phyloP scores from a whole-genome alignment of 1,284 basidiomycete species.

The Spongiforma sp. region DNA sequence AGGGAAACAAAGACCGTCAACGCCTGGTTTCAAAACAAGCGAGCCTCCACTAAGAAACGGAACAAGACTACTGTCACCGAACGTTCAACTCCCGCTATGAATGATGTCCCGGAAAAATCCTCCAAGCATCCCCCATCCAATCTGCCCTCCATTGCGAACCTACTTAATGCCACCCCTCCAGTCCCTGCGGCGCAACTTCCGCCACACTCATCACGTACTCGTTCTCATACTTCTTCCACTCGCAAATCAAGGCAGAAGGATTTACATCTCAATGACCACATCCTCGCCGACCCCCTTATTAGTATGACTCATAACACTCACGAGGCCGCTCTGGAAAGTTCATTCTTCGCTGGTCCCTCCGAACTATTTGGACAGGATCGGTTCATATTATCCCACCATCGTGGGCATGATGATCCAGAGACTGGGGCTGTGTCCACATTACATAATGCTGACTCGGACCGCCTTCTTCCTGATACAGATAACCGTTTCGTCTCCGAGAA shows the following conservation, averaged over 20 bases:
- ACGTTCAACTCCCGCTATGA: constrained; percentile 9
- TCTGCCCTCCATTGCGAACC: constrained; percentile 49
- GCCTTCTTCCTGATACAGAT: constrained; percentile 35
- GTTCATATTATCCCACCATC: constrained; percentile 40
- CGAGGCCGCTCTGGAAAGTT: constrained; percentile 32
- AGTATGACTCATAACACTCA: constrained; percentile 8
- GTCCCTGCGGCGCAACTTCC: constrained; percentile 36
- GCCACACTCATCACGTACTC: constrained; percentile 33
- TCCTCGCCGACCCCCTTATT: constrained; percentile 28
- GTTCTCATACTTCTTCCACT: constrained; percentile 38
- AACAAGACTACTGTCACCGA: constrained; percentile 42
- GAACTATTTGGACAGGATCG: constrained; percentile 38
- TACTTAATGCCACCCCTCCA: constrained; percentile 46
- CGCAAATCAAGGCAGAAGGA: constrained; percentile 42
- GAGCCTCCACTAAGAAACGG: constrained; percentile 80
- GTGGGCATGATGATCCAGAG: constrained; percentile 35
- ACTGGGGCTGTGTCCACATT: constrained; percentile 31
- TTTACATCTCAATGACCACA: constrained; percentile 35
- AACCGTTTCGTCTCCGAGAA: constrained; percentile 44
- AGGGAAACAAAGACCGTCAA: constrained; percentile 85
- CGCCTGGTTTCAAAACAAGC: constrained; percentile 85
- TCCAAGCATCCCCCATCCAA: constrained; percentile 34
- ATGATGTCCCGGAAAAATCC: constrained; percentile 23
- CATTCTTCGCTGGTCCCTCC: constrained; percentile 39
- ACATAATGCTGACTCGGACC: constrained; percentile 37